Conservation (phyloP, 2,329 filamentous ascomycete genomes). For the Helminthosporium solani region DNA sequence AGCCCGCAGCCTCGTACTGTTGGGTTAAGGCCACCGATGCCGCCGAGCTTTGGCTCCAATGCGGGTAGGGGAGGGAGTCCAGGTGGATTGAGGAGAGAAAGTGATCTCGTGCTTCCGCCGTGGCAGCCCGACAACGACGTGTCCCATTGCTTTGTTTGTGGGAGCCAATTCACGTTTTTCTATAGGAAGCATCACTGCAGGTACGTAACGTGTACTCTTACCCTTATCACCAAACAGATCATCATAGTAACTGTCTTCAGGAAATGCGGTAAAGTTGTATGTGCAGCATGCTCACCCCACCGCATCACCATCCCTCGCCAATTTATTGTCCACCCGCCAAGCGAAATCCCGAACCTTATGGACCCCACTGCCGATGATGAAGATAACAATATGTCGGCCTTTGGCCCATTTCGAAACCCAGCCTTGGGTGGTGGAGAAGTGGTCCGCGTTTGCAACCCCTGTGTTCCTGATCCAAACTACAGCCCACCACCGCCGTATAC, state of each 20-base stretch:
- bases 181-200: slow-evolving; percentile 92
- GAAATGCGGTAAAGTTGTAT: slow-evolving; percentile 93
- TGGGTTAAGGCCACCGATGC: neutral
- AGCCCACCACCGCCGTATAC: slow-evolving; percentile 56
- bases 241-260: slow-evolving; percentile 41
- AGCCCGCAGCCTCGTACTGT: no score
- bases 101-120: slow-evolving; percentile 62
- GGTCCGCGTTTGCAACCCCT: slow-evolving; percentile 71
- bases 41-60: neutral
- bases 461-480: slow-evolving; percentile 68
- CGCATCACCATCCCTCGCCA: slow-evolving; percentile 91
- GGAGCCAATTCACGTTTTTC: slow-evolving; percentile 76
- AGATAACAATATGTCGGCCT: slow-evolving; percentile 26
- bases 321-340: slow-evolving; percentile 77
- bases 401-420: slow-evolving; percentile 45
- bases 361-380: slow-evolving; percentile 49
- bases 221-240: neutral
- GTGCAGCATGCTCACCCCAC: slow-evolving; percentile 85
- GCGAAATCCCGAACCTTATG: slow-evolving; percentile 34
- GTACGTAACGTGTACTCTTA: slow-evolving; percentile 44
- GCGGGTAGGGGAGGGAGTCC: neutral
- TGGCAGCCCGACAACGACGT: slow-evolving; percentile 92
- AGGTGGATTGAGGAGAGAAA: slow-evolving; percentile 25
- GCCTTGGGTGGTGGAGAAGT: slow-evolving; percentile 64
- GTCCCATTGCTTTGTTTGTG: slow-evolving; percentile 80